Conservation (phyloP, 1,284 basidiomycete genomes). For the Cerrena zonata region DNA sequence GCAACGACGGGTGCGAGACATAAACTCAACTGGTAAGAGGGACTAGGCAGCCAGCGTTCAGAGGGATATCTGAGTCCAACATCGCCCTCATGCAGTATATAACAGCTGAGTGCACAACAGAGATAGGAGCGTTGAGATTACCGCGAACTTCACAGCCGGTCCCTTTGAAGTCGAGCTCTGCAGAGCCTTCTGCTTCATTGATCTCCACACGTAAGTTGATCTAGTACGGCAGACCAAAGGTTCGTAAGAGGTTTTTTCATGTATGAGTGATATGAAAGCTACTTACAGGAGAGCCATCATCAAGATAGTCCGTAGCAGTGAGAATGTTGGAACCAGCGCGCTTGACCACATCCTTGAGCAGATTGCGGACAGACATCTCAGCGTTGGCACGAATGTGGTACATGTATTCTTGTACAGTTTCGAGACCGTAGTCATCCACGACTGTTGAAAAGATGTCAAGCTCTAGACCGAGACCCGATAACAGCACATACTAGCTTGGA, state of each 20-base stretch:
- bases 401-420: slow-evolving; percentile 91
- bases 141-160: slow-evolving; percentile 86
- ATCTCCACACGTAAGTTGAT: slow-evolving; percentile 82
- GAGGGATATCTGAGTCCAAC: slow-evolving; percentile 86
- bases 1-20: background rate
- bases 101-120: slow-evolving; percentile 87
- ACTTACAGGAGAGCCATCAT: slow-evolving; percentile 79
- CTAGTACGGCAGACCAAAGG: slow-evolving; percentile 28
- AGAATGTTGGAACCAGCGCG: slow-evolving; percentile 63
- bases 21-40: slow-evolving; percentile 60
- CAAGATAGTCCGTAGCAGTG: slow-evolving; percentile 72
- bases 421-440: slow-evolving; percentile 80
- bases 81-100: slow-evolving; percentile 94
- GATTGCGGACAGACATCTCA: slow-evolving; percentile 79
- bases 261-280: background rate
- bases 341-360: slow-evolving; percentile 74
- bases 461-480: background rate
- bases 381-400: slow-evolving; percentile 86
- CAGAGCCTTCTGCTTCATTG: slow-evolving; percentile 70
- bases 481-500: slow-evolving; percentile 55
- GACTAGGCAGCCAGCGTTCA: slow-evolving; percentile 89
- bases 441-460: slow-evolving; percentile 40
- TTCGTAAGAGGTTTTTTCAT: background rate
- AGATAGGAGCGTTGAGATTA: slow-evolving; percentile 85
- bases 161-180: slow-evolving; percentile 85